Evolutionary conservation across 805 yeast species (phyloP), one percentile per base, ranked within the genome.

Genomic region (Scheffersomyces amazonensis): DNA sequence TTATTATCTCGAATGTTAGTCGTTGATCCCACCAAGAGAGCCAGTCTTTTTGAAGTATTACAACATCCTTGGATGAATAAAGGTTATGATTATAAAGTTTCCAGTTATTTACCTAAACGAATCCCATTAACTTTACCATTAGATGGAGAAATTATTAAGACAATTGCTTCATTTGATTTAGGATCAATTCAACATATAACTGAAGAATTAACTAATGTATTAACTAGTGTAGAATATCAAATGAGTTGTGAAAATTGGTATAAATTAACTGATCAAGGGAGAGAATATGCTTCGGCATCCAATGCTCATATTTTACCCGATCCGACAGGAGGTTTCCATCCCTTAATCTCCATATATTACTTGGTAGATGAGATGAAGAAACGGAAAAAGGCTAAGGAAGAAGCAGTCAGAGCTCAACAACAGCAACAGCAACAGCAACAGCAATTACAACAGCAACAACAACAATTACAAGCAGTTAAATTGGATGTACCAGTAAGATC

Each of bases 61-160:
- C 73, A 75, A 40, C 98, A 93, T 53, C 96, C 96, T 1, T 93
- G 99, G 99, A 87, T 93, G 91, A 74, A 73, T 39, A 81, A 81
- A 56, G 96, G 96, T 24, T 89, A 76, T 55, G 96, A 88, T 39
- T 76, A 76, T 24, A 76, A 82, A 0, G 82, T 86, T 1, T 73
- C 80, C 9, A 79, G 80, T 31, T 83, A 81, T 55, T 62, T 93
- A 28, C 96, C 98, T 0, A 74, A 72, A 34, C 73, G 99, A 49
- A 61, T 68, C 3, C 99, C 99, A 2, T 63, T 93, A 50, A 66
- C 70, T 13, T 64, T 75, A 37, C 95, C 95, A 0, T 66, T 87
- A 36, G 83, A 87, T 51, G 71, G 70, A 0, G 73, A 66, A 1
- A 87, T 90, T 9, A 66, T 91, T 9, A 73, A 74, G 40, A 87